These are phyloP conservation scores for Euphorbia celastroides DNA, from an alignment of 441 rosid genomes.

Conservation along the genomic window DNA sequence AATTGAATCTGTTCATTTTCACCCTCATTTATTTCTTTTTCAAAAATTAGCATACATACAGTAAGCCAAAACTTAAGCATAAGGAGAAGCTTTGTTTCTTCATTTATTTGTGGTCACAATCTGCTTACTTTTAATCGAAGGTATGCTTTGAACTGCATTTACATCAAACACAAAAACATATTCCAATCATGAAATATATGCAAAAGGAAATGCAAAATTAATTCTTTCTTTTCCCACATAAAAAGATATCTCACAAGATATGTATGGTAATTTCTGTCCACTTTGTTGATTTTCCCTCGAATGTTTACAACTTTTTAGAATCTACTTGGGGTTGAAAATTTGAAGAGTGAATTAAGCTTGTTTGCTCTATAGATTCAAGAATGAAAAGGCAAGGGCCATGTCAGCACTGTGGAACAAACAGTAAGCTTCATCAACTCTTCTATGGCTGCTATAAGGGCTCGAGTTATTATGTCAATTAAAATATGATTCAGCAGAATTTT, in stretches of 20 bases:
- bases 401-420: conserved; percentile 84
- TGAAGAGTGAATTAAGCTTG: too few species aligned
- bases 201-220: too few species aligned
- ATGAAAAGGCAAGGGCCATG: conserved; percentile 97
- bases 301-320: neutral
- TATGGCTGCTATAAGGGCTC: too few species aligned
- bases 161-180: too few species aligned
- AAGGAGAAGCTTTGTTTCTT: neutral
- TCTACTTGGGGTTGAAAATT: neutral
- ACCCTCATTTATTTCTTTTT: neutral
- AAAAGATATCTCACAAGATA: neutral
- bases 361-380: neutral
- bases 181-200: too few species aligned
- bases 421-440: conserved; percentile 72
- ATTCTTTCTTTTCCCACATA: too few species aligned
- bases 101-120: neutral
- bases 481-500: too few species aligned
- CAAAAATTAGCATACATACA: too few species aligned
- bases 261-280: neutral
- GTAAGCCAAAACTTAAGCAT: too few species aligned
- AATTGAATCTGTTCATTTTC: neutral
- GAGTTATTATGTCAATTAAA: too few species aligned
- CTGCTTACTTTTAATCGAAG: neutral
- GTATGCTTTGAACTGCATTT: neutral
- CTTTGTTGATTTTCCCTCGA: neutral